Evolutionary conservation across 495 filamentous ascomycete species (phyloP), one percentile per base, ranked within the genome.

Genomic region (Hypomontagnella submonticulosa): DNA sequence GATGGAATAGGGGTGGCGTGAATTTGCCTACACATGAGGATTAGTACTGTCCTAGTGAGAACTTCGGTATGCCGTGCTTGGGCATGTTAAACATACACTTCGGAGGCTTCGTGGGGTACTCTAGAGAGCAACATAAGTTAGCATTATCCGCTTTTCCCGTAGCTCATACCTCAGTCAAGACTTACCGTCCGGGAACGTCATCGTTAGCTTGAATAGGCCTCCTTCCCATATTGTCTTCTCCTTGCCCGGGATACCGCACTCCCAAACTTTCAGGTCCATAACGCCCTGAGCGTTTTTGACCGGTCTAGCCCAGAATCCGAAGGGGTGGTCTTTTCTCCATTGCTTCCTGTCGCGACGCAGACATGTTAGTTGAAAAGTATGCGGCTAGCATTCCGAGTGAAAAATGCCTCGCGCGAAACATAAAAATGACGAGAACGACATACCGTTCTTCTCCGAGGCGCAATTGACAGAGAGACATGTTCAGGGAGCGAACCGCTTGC

Each of bases 41-140:
- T 63, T 56, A 46, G 56, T 40, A 70, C 76, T 61, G 73, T 57
- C 60, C 53, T 46, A 16, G 63, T 61, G 61, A 70, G 23, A 53
- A 23, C 48, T 36, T 61, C 34, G 41, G 23, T 11, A 40, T 20
- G 53, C 37, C 23, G 12, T 47, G 16, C 37, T 33, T 19, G 16
- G 12, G 20, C n/a, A 32, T 15, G 19, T 16, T 19, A 48, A 13
- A 81, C 86, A 58, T 85, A 97, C 95, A 99, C 78, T 99, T 99
- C 0, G 95, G 95, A 23, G 95, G 95, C 75, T 99, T 99, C 43
- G 95, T 98, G 30, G 95, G 95, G 76, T 99, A 99, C 72, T 99
- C 95, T 99, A 71, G 62, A 75, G 32, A 66, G 48, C 9, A 40
- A 46, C 11, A 49, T 49, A 49, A 65, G 60, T 65, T 40, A 72